Evolutionary conservation across 495 filamentous ascomycete species (phyloP), one percentile per base, ranked within the genome.

Genomic region (Acidiella bohemica): DNA sequence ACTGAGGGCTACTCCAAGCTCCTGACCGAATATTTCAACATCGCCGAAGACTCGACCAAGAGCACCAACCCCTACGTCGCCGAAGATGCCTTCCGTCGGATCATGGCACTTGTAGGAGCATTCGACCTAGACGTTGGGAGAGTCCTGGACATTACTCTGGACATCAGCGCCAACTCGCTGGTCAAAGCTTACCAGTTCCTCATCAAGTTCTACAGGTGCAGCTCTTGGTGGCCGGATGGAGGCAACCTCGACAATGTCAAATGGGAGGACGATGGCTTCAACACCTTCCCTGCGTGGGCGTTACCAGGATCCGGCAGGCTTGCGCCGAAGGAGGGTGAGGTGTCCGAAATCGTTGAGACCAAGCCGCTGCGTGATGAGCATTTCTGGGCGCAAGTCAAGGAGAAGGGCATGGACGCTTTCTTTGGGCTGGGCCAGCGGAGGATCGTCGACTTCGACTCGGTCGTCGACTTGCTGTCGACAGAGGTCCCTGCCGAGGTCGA

Each of bases 181-280:
- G 75, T 93, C 32, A 81, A 82, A 45, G 78, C 92, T 41, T 85
- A 78, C 53, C 72, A 80, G 4, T 96, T 96, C 65, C 94, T 94
- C 52, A 76, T 94, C 55, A 93, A 88, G 57, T 72, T 95, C 19
- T 65, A 96, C 12, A 74, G 86, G 13, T 73, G 75, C 31, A 95
- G 92, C 64, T 87, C 90, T 13, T 99, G 90, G 90, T 99, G 92
- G 92, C 92, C 92, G 2, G 74, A 80, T 34, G 72, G 71, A 35
- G 57, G 64, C 22, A 46, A 36, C 16, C 44, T 63, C 19, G 58
- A 61, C 10, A 46, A 50, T 24, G 52, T 59, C 20, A 49, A 58
- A 25, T 59, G 60, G 40, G 58, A 64, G 5, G 58, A 64, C 20
- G 47, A 54, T 20, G 41, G 32, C 1, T 49, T 62, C 23, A 46